These are phyloP conservation scores for Epichloe aotearoae DNA, from an alignment of 2,329 filamentous ascomycete genomes.

Conservation along the genomic window DNA sequence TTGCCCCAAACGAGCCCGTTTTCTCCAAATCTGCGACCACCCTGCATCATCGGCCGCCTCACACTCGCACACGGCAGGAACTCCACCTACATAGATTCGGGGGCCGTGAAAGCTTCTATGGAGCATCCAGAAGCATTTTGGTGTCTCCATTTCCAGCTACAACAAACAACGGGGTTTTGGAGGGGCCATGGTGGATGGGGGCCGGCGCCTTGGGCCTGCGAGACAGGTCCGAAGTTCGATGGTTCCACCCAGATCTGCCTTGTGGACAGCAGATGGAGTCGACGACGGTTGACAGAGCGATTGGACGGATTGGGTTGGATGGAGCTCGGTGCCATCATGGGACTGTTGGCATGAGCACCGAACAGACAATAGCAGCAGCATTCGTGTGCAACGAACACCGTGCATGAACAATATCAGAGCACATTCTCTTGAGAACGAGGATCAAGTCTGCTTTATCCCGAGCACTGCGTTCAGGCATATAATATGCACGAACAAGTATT, in stretches of 20 bases:
- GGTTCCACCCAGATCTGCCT: conserved; percentile 13
- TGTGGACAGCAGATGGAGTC: conserved; percentile 9
- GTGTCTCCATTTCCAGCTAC: conserved; percentile 8
- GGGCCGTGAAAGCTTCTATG: conserved; percentile 13
- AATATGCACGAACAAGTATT: neutral
- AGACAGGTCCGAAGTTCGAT: conserved; percentile 8
- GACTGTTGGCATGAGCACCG: neutral
- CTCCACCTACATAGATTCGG: conserved; percentile 10
- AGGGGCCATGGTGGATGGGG: conserved; percentile 7
- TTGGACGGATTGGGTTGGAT: conserved; percentile 1
- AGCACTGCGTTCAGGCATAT: neutral
- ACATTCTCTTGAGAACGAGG: neutral
- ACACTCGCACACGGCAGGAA: conserved; percentile 5
- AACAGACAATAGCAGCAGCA: neutral
- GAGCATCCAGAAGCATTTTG: conserved; percentile 11
- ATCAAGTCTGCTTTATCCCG: neutral
- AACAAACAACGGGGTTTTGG: conserved; percentile 7
- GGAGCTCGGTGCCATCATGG: neutral
- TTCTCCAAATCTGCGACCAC: conserved; percentile 8
- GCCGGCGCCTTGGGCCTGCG: conserved; percentile 5
- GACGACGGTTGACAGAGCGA: conserved; percentile 4
- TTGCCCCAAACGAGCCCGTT: conserved; percentile 1
- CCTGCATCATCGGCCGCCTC: conserved; percentile 3
- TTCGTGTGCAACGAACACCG: neutral
- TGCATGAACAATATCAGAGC: neutral